Evolutionary conservation across 352 stramenopile species (phyloP).

Genomic region (Globisporangium irregulare): DNA sequence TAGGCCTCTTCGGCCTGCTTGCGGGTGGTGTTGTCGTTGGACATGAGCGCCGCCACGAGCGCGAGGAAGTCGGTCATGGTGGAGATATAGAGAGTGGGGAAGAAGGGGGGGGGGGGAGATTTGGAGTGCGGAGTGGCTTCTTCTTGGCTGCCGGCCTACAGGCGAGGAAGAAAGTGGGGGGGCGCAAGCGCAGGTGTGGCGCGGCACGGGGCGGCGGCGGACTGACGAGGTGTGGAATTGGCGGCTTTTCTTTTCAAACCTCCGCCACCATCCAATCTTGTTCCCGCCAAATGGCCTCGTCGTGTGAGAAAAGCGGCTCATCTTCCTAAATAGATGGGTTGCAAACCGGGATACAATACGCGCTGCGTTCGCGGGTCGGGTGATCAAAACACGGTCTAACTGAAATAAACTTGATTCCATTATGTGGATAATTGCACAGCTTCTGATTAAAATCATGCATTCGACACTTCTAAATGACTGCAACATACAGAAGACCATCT

Average conservation of each 20-base stretch:
- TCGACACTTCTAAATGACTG: neutral
- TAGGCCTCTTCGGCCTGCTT: slow-evolving; percentile 79
- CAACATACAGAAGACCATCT: too few species aligned
- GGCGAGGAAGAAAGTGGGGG: slow-evolving; percentile 6
- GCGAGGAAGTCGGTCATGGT: slow-evolving; percentile 67
- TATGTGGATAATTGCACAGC: too few species aligned
- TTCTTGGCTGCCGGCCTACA: slow-evolving; percentile 6
- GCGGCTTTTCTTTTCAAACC: slow-evolving; percentile 6
- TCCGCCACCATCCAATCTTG: slow-evolving; percentile 5
- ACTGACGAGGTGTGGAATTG: neutral
- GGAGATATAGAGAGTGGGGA: neutral
- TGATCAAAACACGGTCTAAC: too few species aligned
- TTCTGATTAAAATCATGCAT: too few species aligned
- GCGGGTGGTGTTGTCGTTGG: slow-evolving; percentile 68
- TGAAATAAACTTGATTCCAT: too few species aligned
- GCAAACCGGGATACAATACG: neutral
- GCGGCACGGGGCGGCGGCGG: too few species aligned
- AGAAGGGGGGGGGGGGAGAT: neutral
- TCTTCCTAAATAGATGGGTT: neutral
- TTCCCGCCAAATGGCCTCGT: neutral
- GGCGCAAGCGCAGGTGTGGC: neutral
- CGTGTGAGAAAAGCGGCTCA: neutral
- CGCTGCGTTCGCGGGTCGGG: too few species aligned
- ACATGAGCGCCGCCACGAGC: slow-evolving; percentile 73
- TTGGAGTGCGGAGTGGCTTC: neutral